Conservation (phyloP, 2,329 filamentous ascomycete species). For the Penicillium glabrum region DNA sequence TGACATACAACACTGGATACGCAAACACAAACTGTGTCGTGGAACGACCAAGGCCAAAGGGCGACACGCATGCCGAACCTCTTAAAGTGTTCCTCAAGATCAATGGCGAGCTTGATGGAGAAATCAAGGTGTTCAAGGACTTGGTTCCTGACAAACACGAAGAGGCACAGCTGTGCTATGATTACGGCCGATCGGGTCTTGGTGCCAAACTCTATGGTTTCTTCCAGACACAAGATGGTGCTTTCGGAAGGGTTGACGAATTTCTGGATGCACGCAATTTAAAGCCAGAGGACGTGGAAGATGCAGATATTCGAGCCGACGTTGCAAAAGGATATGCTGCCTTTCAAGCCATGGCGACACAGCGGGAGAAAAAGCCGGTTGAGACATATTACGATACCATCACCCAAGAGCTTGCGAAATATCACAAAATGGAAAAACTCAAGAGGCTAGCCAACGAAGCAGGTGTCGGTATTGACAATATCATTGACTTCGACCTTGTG, state of each 20-base stretch:
- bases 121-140: conserved; percentile 14
- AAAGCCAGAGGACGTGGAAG: conserved; percentile 20
- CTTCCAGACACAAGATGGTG: conserved; percentile 20
- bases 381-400: conserved; percentile 9
- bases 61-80: conserved; percentile 5
- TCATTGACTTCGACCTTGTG: conserved; percentile 21
- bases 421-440: conserved; percentile 18
- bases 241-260: conserved; percentile 19
- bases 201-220: conserved; percentile 20
- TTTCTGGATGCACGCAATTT: conserved; percentile 20
- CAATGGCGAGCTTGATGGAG: background rate
- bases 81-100: conserved; percentile 16
- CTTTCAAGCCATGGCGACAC: conserved; percentile 14
- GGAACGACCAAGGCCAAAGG: conserved; percentile 12
- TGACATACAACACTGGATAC: conserved; percentile 11
- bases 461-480: conserved; percentile 18
- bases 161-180: conserved; percentile 18
- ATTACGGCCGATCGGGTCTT: conserved; percentile 16
- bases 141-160: conserved; percentile 19
- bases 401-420: conserved; percentile 9
- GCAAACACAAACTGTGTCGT: conserved; percentile 17
- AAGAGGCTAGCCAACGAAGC: conserved; percentile 18
- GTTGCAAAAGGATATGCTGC: conserved; percentile 14
- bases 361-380: background rate
- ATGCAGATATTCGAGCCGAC: conserved; percentile 15